A percentile compares a stretch with the other conserved stretches of the same genome.
Conservation (phyloP, 1,284 basidiomycete genomes). For the Ustilago tritici region DNA sequence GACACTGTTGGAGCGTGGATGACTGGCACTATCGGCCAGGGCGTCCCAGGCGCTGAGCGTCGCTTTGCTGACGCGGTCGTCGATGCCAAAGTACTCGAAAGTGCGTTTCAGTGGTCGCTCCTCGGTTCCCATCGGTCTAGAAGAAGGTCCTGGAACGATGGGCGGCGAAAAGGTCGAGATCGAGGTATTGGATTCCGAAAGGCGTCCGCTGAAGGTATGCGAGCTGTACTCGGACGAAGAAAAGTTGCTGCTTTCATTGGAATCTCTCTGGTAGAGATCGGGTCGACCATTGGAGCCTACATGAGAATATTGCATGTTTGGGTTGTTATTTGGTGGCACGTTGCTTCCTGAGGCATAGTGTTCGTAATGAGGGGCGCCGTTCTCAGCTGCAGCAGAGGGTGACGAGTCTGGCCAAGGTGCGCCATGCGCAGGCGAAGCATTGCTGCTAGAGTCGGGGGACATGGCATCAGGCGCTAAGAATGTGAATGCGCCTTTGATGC, state of each 20-base stretch:
- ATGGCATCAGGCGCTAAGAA: conserved; percentile 15
- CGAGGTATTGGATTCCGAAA: conserved; percentile 28
- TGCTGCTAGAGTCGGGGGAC: conserved; percentile 8
- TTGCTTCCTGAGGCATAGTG: conserved; percentile 14
- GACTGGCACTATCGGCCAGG: conserved; percentile 37
- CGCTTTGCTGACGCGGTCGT: conserved; percentile 31
- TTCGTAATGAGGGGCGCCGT: conserved; percentile 23
- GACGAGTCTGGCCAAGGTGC: conserved; percentile 9
- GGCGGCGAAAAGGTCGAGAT: conserved; percentile 34
- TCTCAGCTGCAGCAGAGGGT: not conserved
- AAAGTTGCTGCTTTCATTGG: conserved; percentile 35
- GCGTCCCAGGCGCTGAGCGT: conserved; percentile 47
- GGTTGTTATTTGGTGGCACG: not conserved
- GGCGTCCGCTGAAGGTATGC: conserved; percentile 14
- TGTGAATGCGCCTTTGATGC: conserved; percentile 17
- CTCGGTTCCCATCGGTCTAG: conserved; percentile 31
- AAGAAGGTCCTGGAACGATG: conserved; percentile 18
- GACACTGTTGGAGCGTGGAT: conserved; percentile 45
- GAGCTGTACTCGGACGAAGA: conserved; percentile 34
- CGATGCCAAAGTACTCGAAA: conserved; percentile 21
- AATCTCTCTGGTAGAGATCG: conserved; percentile 29
- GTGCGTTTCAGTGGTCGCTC: conserved; percentile 31
- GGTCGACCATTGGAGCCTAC: conserved; percentile 15
- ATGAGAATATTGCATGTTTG: conserved; percentile 9
- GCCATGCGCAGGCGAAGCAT: conserved; percentile 2